Conservation (phyloP, 306 rosid species). For the Bauhinia variegata region DNA sequence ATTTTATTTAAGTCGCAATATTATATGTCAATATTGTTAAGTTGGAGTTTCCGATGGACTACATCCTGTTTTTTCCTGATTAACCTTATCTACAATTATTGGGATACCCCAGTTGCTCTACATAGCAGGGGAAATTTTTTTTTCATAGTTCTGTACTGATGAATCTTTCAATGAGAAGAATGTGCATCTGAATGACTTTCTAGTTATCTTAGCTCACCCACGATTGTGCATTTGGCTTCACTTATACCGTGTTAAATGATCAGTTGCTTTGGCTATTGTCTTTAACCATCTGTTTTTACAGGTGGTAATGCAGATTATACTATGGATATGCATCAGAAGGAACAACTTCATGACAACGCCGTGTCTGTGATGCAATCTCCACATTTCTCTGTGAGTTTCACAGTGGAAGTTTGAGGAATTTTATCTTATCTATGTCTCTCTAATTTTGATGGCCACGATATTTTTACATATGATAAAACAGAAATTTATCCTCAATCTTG, state of each 20-base stretch:
- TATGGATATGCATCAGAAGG: conserved; percentile 97
- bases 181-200: neutral
- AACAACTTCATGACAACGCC: conserved; percentile 87
- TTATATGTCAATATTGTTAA: too few species aligned
- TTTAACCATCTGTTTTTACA: conserved; percentile 50
- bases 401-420: conserved; percentile 10
- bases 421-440: conserved; percentile 3
- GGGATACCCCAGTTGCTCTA: neutral
- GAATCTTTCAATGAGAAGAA: conserved; percentile 28
- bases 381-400: conserved; percentile 89
- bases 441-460: neutral
- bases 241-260: conserved; percentile 21
- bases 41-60: neutral
- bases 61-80: neutral
- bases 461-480: too few species aligned
- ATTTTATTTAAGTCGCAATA: too few species aligned
- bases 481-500: conserved; percentile 24
- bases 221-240: neutral
- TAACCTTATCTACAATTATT: too few species aligned
- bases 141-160: neutral
- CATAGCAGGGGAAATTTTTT: conserved; percentile 2
- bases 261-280: conserved; percentile 25
- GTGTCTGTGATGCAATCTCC: conserved; percentile 92
- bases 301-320: conserved; percentile 84
- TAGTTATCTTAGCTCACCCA: conserved; percentile 21